These are phyloP conservation scores for Rhodotorula paludigena DNA, from an alignment of 768 basidiomycete species.

Conservation along the genomic window DNA sequence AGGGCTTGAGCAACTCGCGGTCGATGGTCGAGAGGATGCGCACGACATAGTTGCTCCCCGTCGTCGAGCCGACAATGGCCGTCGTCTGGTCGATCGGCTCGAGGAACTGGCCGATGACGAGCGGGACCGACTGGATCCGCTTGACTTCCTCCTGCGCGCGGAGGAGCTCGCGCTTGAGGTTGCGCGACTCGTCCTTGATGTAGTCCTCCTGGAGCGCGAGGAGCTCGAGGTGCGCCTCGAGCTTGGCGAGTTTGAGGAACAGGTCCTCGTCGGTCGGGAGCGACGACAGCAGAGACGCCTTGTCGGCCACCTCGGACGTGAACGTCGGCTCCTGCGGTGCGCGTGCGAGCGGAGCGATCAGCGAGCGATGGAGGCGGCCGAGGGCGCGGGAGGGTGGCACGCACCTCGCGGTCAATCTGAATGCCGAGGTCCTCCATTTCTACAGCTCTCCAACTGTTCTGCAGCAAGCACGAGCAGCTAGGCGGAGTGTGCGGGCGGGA, in stretches of 20 bases:
- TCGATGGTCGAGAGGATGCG: conserved; percentile 94
- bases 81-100: conserved; percentile 98
- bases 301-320: conserved; percentile 25
- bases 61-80: conserved; percentile 94
- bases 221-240: conserved; percentile 89
- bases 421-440: conserved; percentile 36
- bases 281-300: conserved; percentile 21
- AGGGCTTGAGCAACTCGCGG: conserved; percentile 89
- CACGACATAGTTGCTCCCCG: conserved; percentile 96
- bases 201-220: conserved; percentile 76
- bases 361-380: background rate
- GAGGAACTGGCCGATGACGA: conserved; percentile 98
- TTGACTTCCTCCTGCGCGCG: conserved; percentile 99
- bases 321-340: conserved; percentile 37
- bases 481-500: background rate
- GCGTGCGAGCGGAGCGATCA: background rate
- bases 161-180: conserved; percentile 93
- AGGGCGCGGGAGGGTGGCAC: background rate
- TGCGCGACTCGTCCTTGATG: conserved; percentile 97
- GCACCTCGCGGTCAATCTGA: conserved; percentile 36
- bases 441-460: background rate
- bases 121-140: conserved; percentile 95
- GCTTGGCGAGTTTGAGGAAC: conserved; percentile 95
- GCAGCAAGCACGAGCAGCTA: background rate
- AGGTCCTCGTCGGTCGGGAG: conserved; percentile 61